A percentile compares a stretch with the other conserved stretches of the same genome.
Evolutionary conservation across 2,329 filamentous ascomycete species (phyloP).

Genomic region (Orbilia blumenaviensis): DNA sequence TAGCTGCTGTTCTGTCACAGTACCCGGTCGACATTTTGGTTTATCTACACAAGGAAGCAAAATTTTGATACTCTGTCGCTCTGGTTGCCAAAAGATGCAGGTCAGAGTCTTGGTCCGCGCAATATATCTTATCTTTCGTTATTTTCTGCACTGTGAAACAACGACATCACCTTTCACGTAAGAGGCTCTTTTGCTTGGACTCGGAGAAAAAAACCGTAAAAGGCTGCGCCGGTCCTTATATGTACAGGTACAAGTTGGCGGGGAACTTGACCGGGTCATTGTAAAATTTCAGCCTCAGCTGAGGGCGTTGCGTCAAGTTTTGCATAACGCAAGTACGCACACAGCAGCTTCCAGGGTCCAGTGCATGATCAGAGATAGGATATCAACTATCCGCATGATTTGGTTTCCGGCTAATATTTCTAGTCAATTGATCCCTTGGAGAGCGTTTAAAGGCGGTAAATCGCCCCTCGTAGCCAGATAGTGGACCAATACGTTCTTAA

Average conservation of each 20-base stretch:
- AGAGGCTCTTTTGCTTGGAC: neutral
- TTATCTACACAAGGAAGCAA: neutral
- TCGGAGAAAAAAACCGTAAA: neutral
- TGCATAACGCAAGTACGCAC: too few relatives aligned
- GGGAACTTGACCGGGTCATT: neutral
- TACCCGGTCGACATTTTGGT: neutral
- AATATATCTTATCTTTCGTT: neutral
- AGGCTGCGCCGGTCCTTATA: neutral
- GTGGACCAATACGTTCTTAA: too few relatives aligned
- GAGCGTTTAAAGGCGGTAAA: too few relatives aligned
- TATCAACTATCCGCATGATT: too few relatives aligned
- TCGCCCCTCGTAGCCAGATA: too few relatives aligned
- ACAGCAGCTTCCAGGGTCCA: neutral
- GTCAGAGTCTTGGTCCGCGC: neutral
- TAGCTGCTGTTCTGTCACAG: neutral
- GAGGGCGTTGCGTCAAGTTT: neutral
- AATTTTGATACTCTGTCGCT: neutral
- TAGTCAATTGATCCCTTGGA: too few relatives aligned
- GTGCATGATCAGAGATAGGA: too few relatives aligned
- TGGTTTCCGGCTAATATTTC: too few relatives aligned
- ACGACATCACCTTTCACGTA: neutral
- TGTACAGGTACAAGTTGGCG: neutral
- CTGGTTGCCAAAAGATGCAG: neutral
- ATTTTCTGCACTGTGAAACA: neutral
- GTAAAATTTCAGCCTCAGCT: neutral